Percentiles rank a stretch among this genome's conserved stretches.
Conservation (phyloP, 2,329 filamentous ascomycete genomes). For the Xylariaceae sp. region DNA sequence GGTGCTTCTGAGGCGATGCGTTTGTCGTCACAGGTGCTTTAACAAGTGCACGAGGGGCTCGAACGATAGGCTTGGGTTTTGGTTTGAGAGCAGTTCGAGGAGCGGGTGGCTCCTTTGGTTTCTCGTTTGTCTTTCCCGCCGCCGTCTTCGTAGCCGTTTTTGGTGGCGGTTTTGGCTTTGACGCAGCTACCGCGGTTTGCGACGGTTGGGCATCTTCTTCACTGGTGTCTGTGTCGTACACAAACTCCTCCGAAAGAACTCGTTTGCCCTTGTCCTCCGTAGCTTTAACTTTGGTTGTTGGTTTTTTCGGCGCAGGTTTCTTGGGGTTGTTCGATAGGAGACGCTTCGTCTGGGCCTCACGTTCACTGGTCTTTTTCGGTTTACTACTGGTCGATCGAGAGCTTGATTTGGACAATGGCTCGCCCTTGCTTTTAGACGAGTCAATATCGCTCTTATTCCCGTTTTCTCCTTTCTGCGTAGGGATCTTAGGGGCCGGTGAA, state of each 20-base stretch:
- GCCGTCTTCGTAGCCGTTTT: slow-evolving; percentile 20
- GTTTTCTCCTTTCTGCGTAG: slow-evolving; percentile 49
- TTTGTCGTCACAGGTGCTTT: slow-evolving; percentile 32
- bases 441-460: slow-evolving; percentile 41
- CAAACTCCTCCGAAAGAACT: slow-evolving; percentile 52
- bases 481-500: slow-evolving; percentile 46
- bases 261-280: slow-evolving; percentile 40
- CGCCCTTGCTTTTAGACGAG: slow-evolving; percentile 37
- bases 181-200: slow-evolving; percentile 31
- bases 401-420: slow-evolving; percentile 46
- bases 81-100: slow-evolving; percentile 26
- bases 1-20: slow-evolving; percentile 46
- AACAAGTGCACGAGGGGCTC: slow-evolving; percentile 25
- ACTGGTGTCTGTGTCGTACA: slow-evolving; percentile 53
- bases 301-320: slow-evolving; percentile 40
- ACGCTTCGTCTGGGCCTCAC: slow-evolving; percentile 54
- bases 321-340: slow-evolving; percentile 44
- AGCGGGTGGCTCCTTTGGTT: slow-evolving; percentile 27
- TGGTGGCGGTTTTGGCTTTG: slow-evolving; percentile 32
- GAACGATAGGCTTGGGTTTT: slow-evolving; percentile 36
- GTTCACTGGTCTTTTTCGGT: slow-evolving; percentile 53
- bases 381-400: slow-evolving; percentile 50
- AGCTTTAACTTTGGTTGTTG: slow-evolving; percentile 43
- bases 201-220: slow-evolving; percentile 47
- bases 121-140: slow-evolving; percentile 19